Base-by-base conservation (phyloP, 2,329 filamentous ascomycete genomes). In the Talaromyces sp. region DNA sequence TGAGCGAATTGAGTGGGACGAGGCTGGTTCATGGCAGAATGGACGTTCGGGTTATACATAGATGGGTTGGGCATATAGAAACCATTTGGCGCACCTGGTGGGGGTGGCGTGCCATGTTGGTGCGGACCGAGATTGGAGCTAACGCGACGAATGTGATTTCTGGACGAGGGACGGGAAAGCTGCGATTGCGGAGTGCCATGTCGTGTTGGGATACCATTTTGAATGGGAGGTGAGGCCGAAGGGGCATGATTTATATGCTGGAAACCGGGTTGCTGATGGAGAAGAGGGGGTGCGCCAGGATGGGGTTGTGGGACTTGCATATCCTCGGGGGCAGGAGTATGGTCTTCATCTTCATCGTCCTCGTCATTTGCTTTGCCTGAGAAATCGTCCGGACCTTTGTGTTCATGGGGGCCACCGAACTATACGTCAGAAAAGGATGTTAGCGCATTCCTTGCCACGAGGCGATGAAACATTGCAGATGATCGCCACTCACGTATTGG, bases 341-440 rank as follows among this genome's bases (percentile, higher is more conserved):
- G 43, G 7, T 46, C 87, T 27, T 88, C 87, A 53, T 87, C 86
- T 49, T 91, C 89, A 14, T 97, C 92, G 47, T 94, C 90, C 61
- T 89, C 88, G 57, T 89, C 88, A 52, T 78, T 79, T 54, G 80
- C 80, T 73, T 88, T 88, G 60, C 91, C 91, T 68, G 88, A 89
- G 75, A 96, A 99, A 74, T 99, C 94, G 49, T 84, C 82, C 1
- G 94, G 94, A 2, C 93, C 93, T 77, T 97, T 99, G 77, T 97
- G 93, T 74, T 99, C 94, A 74, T 94, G 95, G 40, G 92, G 88
- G 54, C 86, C 88, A 65, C 91, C 91, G 79, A 96, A 96, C 91
- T 97, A 39, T 5, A 14, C 5, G 71, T 39, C 39, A 39, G 29
- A 48, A 42, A 41, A 24, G 6, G 22, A 16, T 16, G 13, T 46